Conservation (phyloP, 1,284 basidiomycete genomes). For the Abortiporus biennis region DNA sequence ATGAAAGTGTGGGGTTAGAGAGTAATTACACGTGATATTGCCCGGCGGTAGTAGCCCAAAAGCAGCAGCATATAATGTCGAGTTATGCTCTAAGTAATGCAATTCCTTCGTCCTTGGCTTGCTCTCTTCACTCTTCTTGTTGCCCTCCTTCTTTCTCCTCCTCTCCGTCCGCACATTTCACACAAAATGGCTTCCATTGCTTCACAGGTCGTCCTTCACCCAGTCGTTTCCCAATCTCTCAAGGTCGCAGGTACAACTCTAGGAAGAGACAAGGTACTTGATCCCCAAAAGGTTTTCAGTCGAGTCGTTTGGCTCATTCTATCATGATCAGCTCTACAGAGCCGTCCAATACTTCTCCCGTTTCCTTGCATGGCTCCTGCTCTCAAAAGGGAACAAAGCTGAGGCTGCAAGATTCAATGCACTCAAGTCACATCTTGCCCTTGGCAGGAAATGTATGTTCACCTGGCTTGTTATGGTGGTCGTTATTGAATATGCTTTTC, state of each 20-base stretch:
- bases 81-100: constrained; percentile 9
- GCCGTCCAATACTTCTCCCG: constrained; percentile 90
- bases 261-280: constrained; percentile 80
- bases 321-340: constrained; percentile 66
- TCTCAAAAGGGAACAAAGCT: constrained; percentile 56
- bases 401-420: constrained; percentile 72
- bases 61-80: too few relatives aligned
- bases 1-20: constrained; percentile 11
- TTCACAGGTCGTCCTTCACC: constrained; percentile 81
- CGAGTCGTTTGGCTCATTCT: background rate
- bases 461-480: background rate
- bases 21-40: constrained; percentile 16
- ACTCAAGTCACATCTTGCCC: constrained; percentile 74
- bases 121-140: constrained; percentile 3
- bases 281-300: background rate
- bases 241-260: constrained; percentile 78
- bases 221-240: constrained; percentile 68
- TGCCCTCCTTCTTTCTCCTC: background rate
- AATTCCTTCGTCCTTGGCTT: too few relatives aligned
- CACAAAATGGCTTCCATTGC: constrained; percentile 53
- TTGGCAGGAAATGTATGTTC: constrained; percentile 65
- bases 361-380: constrained; percentile 82
- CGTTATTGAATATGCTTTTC: background rate
- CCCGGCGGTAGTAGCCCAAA: constrained; percentile 1
- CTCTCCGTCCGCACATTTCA: constrained; percentile 4